Base-by-base conservation (phyloP, 192 early-diverging fungal species). In the Coemansia sp. region DNA sequence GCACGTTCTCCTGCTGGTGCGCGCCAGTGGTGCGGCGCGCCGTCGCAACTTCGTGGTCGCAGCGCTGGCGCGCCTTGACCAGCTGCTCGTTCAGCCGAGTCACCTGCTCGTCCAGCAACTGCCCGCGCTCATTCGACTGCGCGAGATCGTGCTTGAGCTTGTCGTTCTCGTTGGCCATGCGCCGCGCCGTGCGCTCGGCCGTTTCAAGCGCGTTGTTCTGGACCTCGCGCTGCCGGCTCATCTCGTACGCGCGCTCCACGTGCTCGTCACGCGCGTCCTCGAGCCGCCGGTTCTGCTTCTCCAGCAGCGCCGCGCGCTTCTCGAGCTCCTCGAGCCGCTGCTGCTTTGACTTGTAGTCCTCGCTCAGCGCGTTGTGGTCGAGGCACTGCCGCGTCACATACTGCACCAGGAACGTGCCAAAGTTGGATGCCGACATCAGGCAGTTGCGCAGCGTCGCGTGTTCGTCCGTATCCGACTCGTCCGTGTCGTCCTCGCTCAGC, bases 1-100 rank as follows among this genome's bases (percentile, higher is more conserved):
- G 71, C 6, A 65, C 49, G 49, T 86, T 87, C 24, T 92, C 88
- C 52, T 85, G 81, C 56, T 88, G 85, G 12, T 89, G 50, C 5
- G 67, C 61, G 25, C 77, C 73, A 21, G 64, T 46, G 35, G 77
- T 82, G 27, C 82, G 85, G 10, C 88, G 84, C 67, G 85, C 62
- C 19, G 65, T 56, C 1, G 67, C 24, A 55, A 87, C 81, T 12
- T 89, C 88, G 46, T 89, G 83, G 52, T 90, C 89, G 32, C 83
- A 84, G 18, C 84, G 79, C 28, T 62, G 54, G 33, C 87, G 88
- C 10, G 76, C 60, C 18, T 73, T 66, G 33, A 73, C 71, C 1
- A 88, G 54, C n/a, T 72, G 45, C 23, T 31, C 52, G 31, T 52
- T 60, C n/a, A 60, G 43, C 32, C 58, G 63, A 12, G 33, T 12